A percentile compares a stretch with the other conserved stretches of the same genome.
phyloP scores from a whole-genome alignment of 306 rosid genomes.

The Sesbania bispinosa region DNA sequence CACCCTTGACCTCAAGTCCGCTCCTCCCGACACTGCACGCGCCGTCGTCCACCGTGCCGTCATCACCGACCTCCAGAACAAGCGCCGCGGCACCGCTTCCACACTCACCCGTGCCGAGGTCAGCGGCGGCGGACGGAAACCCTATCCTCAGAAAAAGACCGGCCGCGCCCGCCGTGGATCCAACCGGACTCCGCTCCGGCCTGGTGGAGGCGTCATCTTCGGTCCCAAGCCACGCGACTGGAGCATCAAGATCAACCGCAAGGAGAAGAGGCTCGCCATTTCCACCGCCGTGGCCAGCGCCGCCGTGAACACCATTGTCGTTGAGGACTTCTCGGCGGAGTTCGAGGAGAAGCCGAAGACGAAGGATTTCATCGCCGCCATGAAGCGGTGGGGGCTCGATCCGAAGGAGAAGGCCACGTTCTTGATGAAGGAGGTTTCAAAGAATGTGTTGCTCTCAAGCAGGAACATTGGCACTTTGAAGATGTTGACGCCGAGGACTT shows the following conservation, averaged over 20 bases:
- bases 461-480: constrained; percentile 79
- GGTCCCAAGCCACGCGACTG: constrained; percentile 95
- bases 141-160: constrained; percentile 81
- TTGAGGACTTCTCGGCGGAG: constrained; percentile 70
- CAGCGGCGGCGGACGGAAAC: constrained; percentile 79
- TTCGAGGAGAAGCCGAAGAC: constrained; percentile 84
- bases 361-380: constrained; percentile 74
- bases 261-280: constrained; percentile 85
- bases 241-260: constrained; percentile 79
- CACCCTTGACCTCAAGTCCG: constrained; percentile 64
- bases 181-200: constrained; percentile 69
- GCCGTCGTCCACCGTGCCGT: constrained; percentile 93
- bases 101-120: constrained; percentile 88
- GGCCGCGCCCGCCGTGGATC: constrained; percentile 89
- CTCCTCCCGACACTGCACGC: constrained; percentile 76
- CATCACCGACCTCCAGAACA: constrained; percentile 82
- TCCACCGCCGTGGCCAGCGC: constrained; percentile 89
- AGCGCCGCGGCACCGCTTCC: constrained; percentile 97
- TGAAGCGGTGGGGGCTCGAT: constrained; percentile 92
- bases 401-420: constrained; percentile 74
- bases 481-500: constrained; percentile 83
- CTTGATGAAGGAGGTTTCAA: constrained; percentile 63
- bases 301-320: constrained; percentile 63
- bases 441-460: constrained; percentile 67
- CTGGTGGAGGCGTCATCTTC: constrained; percentile 85